Evolutionary conservation across 495 filamentous ascomycete genomes (phyloP).

Genomic region (Penicillium salamii): DNA sequence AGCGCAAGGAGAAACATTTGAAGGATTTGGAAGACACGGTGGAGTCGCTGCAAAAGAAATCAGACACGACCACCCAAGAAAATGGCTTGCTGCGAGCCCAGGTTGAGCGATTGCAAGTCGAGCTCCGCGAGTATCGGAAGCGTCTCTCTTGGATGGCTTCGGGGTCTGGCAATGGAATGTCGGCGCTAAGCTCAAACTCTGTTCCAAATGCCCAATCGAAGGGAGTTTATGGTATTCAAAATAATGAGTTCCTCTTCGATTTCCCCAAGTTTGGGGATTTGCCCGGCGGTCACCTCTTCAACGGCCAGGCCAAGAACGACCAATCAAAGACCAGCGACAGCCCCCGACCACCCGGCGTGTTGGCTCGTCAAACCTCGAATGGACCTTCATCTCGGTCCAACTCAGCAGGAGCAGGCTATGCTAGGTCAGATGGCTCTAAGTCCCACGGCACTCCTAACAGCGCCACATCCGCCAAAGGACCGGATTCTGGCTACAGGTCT

Average conservation of each 20-base stretch:
- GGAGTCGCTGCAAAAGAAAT: conserved; percentile 82
- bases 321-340: conserved; percentile 27
- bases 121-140: conserved; percentile 88
- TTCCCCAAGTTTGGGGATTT: conserved; percentile 89
- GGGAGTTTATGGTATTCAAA: conserved; percentile 53
- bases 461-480: conserved; percentile 8
- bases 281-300: conserved; percentile 61
- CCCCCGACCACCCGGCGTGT: conserved; percentile 31
- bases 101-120: conserved; percentile 80
- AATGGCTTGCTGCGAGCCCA: conserved; percentile 81
- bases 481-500: conserved; percentile 21
- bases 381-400: conserved; percentile 2
- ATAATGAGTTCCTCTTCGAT: conserved; percentile 87
- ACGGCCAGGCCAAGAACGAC: conserved; percentile 37
- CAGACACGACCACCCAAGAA: conserved; percentile 78
- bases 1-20: conserved; percentile 96
- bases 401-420: background rate
- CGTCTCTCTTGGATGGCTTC: conserved; percentile 60
- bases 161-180: conserved; percentile 44
- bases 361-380: conserved; percentile 28
- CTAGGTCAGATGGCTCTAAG: conserved; percentile 3
- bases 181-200: conserved; percentile 48
- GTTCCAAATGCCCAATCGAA: conserved; percentile 35
- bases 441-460: conserved; percentile 17
- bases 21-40: conserved; percentile 96